Conservation (phyloP, 345 rosid species). For the Acer saccharum region DNA sequence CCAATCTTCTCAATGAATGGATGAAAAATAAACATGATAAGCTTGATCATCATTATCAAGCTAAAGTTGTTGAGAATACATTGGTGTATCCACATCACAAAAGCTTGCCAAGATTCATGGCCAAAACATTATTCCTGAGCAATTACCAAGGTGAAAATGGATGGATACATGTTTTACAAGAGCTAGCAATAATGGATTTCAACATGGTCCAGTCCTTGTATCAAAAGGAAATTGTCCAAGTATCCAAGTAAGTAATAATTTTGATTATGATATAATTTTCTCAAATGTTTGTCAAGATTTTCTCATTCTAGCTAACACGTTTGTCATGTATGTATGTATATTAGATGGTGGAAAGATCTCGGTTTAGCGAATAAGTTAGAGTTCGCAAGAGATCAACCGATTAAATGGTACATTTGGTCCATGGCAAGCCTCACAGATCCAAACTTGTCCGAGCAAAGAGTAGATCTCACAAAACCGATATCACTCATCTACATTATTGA, state of each 20-base stretch:
- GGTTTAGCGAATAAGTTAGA: slow-evolving; percentile 39
- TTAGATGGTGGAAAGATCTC: slow-evolving; percentile 64
- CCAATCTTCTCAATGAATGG: slow-evolving; percentile 25
- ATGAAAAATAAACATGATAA: background rate
- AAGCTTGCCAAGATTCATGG: slow-evolving; percentile 37
- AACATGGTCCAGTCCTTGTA: slow-evolving; percentile 30
- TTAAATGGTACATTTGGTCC: slow-evolving; percentile 56
- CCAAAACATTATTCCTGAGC: slow-evolving; percentile 14
- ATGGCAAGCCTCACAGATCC: slow-evolving; percentile 49
- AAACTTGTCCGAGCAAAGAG: slow-evolving; percentile 39
- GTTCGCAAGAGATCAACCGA: slow-evolving; percentile 55
- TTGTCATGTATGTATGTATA: background rate
- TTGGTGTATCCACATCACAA: slow-evolving; percentile 44
- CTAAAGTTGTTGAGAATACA: slow-evolving; percentile 22
- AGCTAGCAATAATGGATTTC: slow-evolving; percentile 40
- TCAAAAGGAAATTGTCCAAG: slow-evolving; percentile 35
- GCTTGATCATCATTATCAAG: slow-evolving; percentile 16
- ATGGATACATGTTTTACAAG: slow-evolving; percentile 37
- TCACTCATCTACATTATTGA: slow-evolving; percentile 54
- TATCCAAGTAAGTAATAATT: slow-evolving; percentile 28
- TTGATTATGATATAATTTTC: background rate
- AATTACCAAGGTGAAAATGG: slow-evolving; percentile 15
- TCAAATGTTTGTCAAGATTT: too few species aligned
- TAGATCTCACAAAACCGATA: slow-evolving; percentile 52
- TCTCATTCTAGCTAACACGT: background rate